These are phyloP conservation scores for Fusarium sp. DNA, from an alignment of 2,329 filamentous ascomycete genomes.

Conservation along the genomic window DNA sequence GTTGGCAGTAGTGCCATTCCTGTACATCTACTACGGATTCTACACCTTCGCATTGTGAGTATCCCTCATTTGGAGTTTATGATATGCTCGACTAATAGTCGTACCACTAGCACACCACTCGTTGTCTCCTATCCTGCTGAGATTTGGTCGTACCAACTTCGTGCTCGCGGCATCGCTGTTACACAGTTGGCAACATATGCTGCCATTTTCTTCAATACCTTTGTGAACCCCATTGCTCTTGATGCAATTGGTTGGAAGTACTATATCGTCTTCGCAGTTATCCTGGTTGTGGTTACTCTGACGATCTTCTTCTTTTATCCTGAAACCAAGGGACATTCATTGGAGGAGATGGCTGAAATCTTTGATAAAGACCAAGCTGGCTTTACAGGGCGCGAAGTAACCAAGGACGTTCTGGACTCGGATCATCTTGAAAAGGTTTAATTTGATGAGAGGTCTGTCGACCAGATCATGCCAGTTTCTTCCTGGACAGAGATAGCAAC, in stretches of 20 bases:
- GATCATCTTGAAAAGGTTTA: not conserved
- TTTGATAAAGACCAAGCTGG: constrained; percentile 18
- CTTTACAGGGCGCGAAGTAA: not conserved
- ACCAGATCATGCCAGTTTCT: too few species aligned
- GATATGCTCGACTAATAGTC: not conserved
- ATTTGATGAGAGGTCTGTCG: not conserved
- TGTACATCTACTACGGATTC: constrained; percentile 25
- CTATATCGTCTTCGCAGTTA: constrained; percentile 23
- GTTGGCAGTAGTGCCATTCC: not conserved
- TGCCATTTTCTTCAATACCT: constrained; percentile 20
- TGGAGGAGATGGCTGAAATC: constrained; percentile 31
- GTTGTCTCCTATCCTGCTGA: constrained; percentile 35
- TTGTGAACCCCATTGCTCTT: constrained; percentile 26
- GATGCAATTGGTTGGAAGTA: constrained; percentile 26
- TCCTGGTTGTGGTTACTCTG: constrained; percentile 19
- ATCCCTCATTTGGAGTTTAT: not conserved
- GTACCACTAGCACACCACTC: constrained; percentile 7
- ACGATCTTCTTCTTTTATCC: constrained; percentile 26
- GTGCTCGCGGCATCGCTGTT: constrained; percentile 20
- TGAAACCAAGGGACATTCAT: constrained; percentile 22
- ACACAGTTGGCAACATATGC: constrained; percentile 12
- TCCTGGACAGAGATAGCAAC: too few species aligned
- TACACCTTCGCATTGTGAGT: constrained; percentile 28
- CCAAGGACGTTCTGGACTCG: not conserved
- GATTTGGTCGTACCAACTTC: constrained; percentile 36